These are phyloP conservation scores for Amanita pallidorosea DNA, from an alignment of 768 basidiomycete species.

Conservation along the genomic window DNA sequence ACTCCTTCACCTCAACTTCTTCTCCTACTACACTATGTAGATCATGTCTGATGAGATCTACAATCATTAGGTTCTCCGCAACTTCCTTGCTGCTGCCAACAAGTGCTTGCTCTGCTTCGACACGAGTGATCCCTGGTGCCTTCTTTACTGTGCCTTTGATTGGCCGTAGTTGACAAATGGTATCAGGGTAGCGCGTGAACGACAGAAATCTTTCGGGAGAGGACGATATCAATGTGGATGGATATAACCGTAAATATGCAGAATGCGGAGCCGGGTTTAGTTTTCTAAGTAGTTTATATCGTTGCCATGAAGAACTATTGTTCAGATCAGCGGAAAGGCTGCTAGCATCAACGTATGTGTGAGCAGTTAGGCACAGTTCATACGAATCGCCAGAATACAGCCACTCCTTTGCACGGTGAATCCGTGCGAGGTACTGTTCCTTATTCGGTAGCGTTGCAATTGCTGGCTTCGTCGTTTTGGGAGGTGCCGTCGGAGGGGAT, in stretches of 20 bases:
- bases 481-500: conserved; percentile 1
- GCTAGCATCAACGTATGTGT: conserved; percentile 46
- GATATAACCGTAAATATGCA: conserved; percentile 67
- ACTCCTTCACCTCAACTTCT: conserved; percentile 71
- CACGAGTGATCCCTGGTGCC: conserved; percentile 49
- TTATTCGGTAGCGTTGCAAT: conserved; percentile 44
- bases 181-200: conserved; percentile 52
- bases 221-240: conserved; percentile 71
- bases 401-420: conserved; percentile 59
- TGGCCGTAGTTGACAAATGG: conserved; percentile 75
- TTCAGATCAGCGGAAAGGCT: conserved; percentile 17
- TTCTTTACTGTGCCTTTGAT: conserved; percentile 90
- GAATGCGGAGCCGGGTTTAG: conserved; percentile 87
- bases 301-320: conserved; percentile 51
- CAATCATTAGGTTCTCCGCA: conserved; percentile 97
- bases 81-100: conserved; percentile 76
- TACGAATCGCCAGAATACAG: conserved; percentile 84
- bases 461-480: conserved; percentile 7
- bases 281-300: conserved; percentile 60
- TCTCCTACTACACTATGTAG: conserved; percentile 77
- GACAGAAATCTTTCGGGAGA: conserved; percentile 91
- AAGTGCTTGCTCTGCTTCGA: conserved; percentile 52
- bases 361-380: conserved; percentile 84
- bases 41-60: conserved; percentile 92
- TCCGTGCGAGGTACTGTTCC: conserved; percentile 52